Evolutionary conservation across 2,329 filamentous ascomycete genomes (phyloP), one percentile per base, ranked within the genome.

Genomic region (Pseudogymnoascus sp.): DNA sequence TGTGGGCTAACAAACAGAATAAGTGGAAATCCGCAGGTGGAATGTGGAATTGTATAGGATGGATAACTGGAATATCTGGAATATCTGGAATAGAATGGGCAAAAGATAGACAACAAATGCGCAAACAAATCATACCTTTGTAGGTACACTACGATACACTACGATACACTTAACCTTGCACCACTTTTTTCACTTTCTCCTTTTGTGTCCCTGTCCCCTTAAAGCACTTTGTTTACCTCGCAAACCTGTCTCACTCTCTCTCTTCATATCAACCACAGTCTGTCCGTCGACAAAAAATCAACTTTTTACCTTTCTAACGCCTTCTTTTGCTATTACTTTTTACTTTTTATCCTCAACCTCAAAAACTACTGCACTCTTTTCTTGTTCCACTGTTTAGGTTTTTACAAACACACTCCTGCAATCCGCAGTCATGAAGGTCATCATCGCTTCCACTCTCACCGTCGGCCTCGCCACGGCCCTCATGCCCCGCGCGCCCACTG

Each of bases 391-490:
- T 6, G 15, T 30, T 45, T 26, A 21, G 15, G 39, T n/a, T 45
- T 48, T 52, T n/a, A 52, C 41, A 18, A 52, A 26, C 39, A 9
- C 5, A 10, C 15, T 19, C 0, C 3, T n/a, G n/a, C 23, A 30
- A 30, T 30, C 45, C 45, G 45, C 45, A 52, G 13, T 12, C n/a
- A 52, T 52, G 45, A 52, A 52, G 45, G 45, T 52, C 45, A 52
- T 57, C 55, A 34, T 39, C 59, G 41, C 57, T 41, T 39, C 58
- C 21, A 38, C 63, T 48, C 23, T 62, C 8, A 59, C 57, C 23
- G 7, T 67, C 7, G 59, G 37, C 52, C 58, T 59, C 19, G 38
- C 64, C 48, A 63, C 67, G 5, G 62, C 61, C n/a, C 55, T 63
- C 5, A 18, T 66, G 8, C 62, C 61, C 8, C 64, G 67, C 34